Evolutionary conservation across 371 early-diverging fungal species (phyloP).

Genomic region (Apophysomyces trapeziformis): DNA sequence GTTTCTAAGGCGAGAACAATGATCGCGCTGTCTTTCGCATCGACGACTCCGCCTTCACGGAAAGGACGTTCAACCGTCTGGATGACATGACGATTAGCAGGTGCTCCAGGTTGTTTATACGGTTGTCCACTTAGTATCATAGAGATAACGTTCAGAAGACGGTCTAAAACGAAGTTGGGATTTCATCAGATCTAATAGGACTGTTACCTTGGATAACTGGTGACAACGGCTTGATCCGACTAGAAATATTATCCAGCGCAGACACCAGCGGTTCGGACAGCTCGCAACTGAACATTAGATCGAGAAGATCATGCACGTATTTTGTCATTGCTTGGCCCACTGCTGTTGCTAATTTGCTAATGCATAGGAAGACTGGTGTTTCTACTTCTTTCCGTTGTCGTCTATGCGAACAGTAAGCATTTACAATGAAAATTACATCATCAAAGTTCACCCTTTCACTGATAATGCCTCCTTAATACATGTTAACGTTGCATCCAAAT

Average conservation of each 20-base stretch:
- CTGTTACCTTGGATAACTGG: conserved; percentile 86
- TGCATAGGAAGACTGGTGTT: conserved; percentile 81
- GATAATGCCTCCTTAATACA: conserved; percentile 79
- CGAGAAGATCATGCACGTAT: conserved; percentile 87
- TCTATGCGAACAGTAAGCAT: conserved; percentile 23
- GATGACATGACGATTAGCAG: conserved; percentile 46
- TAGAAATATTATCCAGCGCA: conserved; percentile 81
- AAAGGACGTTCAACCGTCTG: conserved; percentile 49
- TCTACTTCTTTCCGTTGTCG: conserved; percentile 69
- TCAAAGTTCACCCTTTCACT: conserved; percentile 38
- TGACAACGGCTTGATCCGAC: conserved; percentile 82
- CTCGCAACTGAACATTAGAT: conserved; percentile 90
- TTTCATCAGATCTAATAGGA: not conserved
- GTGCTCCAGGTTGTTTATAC: conserved; percentile 84
- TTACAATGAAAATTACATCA: not conserved
- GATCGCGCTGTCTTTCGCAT: conserved; percentile 74
- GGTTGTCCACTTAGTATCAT: conserved; percentile 84
- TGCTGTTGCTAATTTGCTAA: conserved; percentile 87
- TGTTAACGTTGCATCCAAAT: conserved; percentile 73
- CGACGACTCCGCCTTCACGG: conserved; percentile 52
- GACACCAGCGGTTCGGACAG: conserved; percentile 82
- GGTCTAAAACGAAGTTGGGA: conserved; percentile 53
- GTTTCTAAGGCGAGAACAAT: conserved; percentile 88
- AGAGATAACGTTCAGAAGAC: conserved; percentile 89
- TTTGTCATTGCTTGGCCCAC: conserved; percentile 90